Evolutionary conservation across 495 filamentous ascomycete genomes (phyloP), one percentile per base, ranked within the genome.

Genomic region (Bathelium albidoporum): DNA sequence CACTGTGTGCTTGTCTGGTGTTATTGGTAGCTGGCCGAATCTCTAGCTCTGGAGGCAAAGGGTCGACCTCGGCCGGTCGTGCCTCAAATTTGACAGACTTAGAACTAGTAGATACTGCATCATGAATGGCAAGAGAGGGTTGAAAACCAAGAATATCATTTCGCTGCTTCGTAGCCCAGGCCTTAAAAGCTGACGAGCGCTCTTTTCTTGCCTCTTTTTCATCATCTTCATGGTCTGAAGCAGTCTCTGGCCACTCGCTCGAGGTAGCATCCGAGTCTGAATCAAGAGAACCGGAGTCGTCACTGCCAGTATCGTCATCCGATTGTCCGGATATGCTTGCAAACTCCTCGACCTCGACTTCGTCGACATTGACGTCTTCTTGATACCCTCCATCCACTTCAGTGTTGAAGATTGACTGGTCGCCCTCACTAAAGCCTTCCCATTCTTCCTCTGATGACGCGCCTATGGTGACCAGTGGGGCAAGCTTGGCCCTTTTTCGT

Each of bases 111-210:
- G 61, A 20, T 28, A 45, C 59, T 20, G 68, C 69, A 12, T 66
- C 68, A 14, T 70, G 67, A 5, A 68, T 65, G 28, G 63, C 58
- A 5, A 72, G 69, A 20, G 78, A 76, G 20, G 85, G 84, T 10
- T 75, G 78, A 69, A 87, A 87, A 12, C 82, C 84, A 22, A 86
- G 68, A 32, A 86, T 85, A 66, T 90, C 83, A 70, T 95, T 95
- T 59, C 91, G 83, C 72, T 91, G 88, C 66, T 89, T 85, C 31
- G 85, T 84, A 16, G 95, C 94, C 94, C 94, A 98, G 14, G 85
- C 80, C 74, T 97, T 97, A 80, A 98, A 98, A n/a, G 91, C 90
- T 24, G 86, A 75, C 72, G 81, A 69, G 65, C 80, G 69, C 73
- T 76, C 62, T 67, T 73, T 70, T 60, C 66, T 68, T n/a, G 65